Evolutionary conservation across 2,329 filamentous ascomycete genomes (phyloP).

Genomic region (Stemphylium lycopersici): DNA sequence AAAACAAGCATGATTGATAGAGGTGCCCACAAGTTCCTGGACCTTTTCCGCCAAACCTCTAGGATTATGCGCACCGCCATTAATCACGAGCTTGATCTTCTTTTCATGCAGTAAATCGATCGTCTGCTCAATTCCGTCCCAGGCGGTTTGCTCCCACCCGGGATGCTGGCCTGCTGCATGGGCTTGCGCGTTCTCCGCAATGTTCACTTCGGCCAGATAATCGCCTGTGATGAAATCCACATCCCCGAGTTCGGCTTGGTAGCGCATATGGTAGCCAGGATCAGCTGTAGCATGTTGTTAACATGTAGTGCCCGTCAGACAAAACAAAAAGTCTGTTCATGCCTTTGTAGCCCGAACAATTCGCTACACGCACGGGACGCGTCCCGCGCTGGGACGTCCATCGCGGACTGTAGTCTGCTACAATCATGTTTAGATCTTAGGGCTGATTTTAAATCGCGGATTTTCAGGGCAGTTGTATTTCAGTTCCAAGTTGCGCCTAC

Average conservation of each 20-base stretch:
- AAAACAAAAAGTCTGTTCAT: neutral
- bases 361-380: slow-evolving; percentile 47
- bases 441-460: no score
- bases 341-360: slow-evolving; percentile 48
- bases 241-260: slow-evolving; percentile 44
- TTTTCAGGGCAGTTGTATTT: no score
- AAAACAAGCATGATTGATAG: neutral
- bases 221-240: slow-evolving; percentile 52
- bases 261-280: slow-evolving; percentile 47
- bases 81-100: slow-evolving; percentile 61
- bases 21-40: slow-evolving; percentile 43
- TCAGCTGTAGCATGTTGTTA: slow-evolving; percentile 31
- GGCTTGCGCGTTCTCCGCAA: slow-evolving; percentile 54
- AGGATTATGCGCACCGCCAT: slow-evolving; percentile 64
- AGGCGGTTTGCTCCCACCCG: slow-evolving; percentile 56
- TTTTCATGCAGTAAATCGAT: slow-evolving; percentile 56
- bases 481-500: no score
- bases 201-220: slow-evolving; percentile 54
- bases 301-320: slow-evolving; percentile 2
- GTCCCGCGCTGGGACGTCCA: slow-evolving; percentile 24
- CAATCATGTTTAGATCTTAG: no score
- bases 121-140: slow-evolving; percentile 56
- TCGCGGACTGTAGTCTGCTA: no score
- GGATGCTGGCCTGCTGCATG: slow-evolving; percentile 50
- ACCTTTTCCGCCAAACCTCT: slow-evolving; percentile 57